These are phyloP conservation scores for Sungouiozyma intestinalis DNA, from an alignment of 805 yeast genomes.

Conservation along the genomic window DNA sequence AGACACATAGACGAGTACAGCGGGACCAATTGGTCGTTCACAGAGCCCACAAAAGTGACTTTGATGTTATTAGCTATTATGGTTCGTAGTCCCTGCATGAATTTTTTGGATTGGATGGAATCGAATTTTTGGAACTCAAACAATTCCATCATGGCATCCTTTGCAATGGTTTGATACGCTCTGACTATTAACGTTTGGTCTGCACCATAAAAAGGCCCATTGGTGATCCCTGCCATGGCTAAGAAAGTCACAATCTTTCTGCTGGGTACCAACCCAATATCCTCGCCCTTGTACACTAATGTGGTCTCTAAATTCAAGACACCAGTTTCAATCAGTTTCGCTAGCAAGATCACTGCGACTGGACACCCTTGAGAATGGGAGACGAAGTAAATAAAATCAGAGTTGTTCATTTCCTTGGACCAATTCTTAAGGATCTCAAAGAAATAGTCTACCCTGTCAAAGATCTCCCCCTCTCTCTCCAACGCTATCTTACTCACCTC, in stretches of 20 bases:
- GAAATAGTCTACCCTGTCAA: constrained; percentile 76
- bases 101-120: constrained; percentile 60
- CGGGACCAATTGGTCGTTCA: constrained; percentile 92
- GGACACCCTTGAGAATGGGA: constrained; percentile 96
- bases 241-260: constrained; percentile 54
- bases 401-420: constrained; percentile 39
- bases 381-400: constrained; percentile 85
- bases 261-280: constrained; percentile 6
- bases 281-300: constrained; percentile 12
- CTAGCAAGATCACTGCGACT: constrained; percentile 71
- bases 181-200: constrained; percentile 76
- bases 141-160: constrained; percentile 73
- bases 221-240: constrained; percentile 92
- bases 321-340: constrained; percentile 58
- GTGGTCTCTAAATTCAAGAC: constrained; percentile 29
- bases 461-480: constrained; percentile 86
- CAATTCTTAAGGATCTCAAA: constrained; percentile 62
- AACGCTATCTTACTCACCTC: constrained; percentile 83
- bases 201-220: constrained; percentile 90
- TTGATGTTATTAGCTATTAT: constrained; percentile 65
- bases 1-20: constrained; percentile 77
- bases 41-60: constrained; percentile 73
- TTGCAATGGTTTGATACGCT: constrained; percentile 85
- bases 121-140: constrained; percentile 79
- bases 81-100: constrained; percentile 53